These are phyloP conservation scores for Liquidambar formosana DNA, from an alignment of 164 flowering plant species.

Conservation along the genomic window DNA sequence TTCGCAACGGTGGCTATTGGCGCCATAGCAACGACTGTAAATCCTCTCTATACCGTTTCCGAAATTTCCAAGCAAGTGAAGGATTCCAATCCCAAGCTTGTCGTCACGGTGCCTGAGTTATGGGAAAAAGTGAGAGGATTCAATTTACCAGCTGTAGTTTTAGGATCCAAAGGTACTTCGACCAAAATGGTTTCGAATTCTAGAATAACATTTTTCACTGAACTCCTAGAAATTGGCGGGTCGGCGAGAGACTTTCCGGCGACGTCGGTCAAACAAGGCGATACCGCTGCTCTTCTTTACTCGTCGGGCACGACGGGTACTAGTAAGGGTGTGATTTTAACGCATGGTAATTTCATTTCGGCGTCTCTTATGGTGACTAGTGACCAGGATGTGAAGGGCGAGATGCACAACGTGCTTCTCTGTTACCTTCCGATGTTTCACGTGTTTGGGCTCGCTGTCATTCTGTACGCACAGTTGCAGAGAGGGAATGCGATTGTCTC, in stretches of 20 bases:
- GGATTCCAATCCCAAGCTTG: conserved; percentile 64
- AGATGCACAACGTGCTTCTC: conserved; percentile 43
- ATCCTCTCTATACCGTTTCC: conserved; percentile 59
- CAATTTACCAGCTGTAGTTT: conserved; percentile 46
- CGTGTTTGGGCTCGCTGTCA: conserved; percentile 58
- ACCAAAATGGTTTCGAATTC: conserved; percentile 5
- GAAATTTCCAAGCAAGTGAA: conserved; percentile 67
- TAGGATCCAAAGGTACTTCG: conserved; percentile 34
- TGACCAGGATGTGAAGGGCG: conserved; percentile 58
- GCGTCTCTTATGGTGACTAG: conserved; percentile 41
- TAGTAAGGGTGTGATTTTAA: conserved; percentile 76
- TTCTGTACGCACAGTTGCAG: conserved; percentile 62
- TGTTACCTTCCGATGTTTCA: conserved; percentile 88
- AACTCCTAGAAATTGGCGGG: conserved; percentile 39
- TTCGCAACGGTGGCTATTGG: conserved; percentile 56
- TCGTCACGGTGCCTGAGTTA: conserved; percentile 60
- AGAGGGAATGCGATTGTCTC: conserved; percentile 58
- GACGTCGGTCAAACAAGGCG: conserved; percentile 44
- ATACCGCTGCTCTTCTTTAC: conserved; percentile 72
- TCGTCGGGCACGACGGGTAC: conserved; percentile 88
- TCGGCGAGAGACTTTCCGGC: conserved; percentile 33
- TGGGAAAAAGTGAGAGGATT: conserved; percentile 59
- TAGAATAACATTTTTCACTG: conserved; percentile 26
- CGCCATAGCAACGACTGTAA: conserved; percentile 73
- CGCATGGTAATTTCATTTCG: conserved; percentile 72